Base-by-base conservation (phyloP, 2,329 filamentous ascomycete species). In the Cercospora zeina region DNA sequence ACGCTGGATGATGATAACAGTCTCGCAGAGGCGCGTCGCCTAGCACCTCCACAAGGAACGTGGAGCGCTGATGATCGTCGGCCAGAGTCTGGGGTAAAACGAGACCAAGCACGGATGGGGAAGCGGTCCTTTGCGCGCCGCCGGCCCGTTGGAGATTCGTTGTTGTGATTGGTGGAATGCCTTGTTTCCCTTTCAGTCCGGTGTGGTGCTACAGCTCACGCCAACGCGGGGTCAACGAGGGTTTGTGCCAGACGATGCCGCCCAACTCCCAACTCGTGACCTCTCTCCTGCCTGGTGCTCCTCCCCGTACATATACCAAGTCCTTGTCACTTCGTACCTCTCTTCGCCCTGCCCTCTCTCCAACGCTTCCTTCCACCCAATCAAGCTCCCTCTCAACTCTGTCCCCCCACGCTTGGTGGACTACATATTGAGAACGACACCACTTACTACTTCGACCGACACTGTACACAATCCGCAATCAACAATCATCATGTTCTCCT, bases 401-500 rank as follows among this genome's bases (percentile, higher is more conserved):
- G 34, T 33, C 49, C 33, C 30, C 49, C 30, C 49, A 33, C 49
- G 27, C 47, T n/a, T 30, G 9, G 5, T 6, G 8, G 8, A 19
- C 49, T 51, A 33, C 49, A 53, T 27, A 49, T 33, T 14, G n/a
- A 19, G n/a, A n/a, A n/a, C n/a, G n/a, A n/a, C n/a, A 53, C 49
- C 33, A 54, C 62, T 42, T 36, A 45, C 33, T 42, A 16, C 51
- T 58, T 14, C 59, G 42, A 53, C 47, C 55, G 54, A 56, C 30
- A 5, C 9, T n/a, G 9, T 11, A 57, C 8, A 49, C 30, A 37
- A 30, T n/a, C 27, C 37, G 42, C 57, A 14, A 16, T 54, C 53
- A 31, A 11, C 42, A 31, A 11, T 34, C n/a, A 69, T 24, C 34
- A 72, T 72, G 70, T 67, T 69, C 58, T 58, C 66, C 45, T 60